Conservation (phyloP, 148 eudicot species). For the Simmondsia chinensis region DNA sequence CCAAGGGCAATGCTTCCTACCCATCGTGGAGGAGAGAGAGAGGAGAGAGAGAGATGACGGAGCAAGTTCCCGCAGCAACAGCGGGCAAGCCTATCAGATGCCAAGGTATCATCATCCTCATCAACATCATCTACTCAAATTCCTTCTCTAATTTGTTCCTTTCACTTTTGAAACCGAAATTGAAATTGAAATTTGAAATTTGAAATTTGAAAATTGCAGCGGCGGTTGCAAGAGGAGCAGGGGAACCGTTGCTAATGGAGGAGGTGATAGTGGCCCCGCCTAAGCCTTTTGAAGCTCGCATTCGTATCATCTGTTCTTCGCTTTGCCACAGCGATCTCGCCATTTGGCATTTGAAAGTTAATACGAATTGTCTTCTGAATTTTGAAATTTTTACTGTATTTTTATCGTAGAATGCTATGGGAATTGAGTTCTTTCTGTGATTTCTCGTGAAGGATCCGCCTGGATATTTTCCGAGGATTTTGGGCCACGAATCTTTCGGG, state of each 20-base stretch:
- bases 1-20: not conserved
- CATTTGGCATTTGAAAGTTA: slow-evolving; percentile 38
- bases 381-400: too few species aligned
- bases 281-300: slow-evolving; percentile 20
- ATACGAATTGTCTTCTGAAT: too few species aligned
- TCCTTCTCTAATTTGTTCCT: not conserved
- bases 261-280: slow-evolving; percentile 46
- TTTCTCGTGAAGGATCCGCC: slow-evolving; percentile 12
- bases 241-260: slow-evolving; percentile 41
- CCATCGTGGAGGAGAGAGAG: not conserved
- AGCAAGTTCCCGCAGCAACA: not conserved
- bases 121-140: not conserved
- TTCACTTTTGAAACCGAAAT: not conserved
- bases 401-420: not conserved
- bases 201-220: slow-evolving; percentile 23
- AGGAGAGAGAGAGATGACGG: not conserved
- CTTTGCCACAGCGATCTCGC: slow-evolving; percentile 34
- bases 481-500: slow-evolving; percentile 52
- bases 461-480: slow-evolving; percentile 29
- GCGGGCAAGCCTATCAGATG: slow-evolving; percentile 21
- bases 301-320: slow-evolving; percentile 28
- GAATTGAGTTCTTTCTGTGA: too few species aligned
- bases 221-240: slow-evolving; percentile 40
- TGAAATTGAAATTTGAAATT: not conserved
- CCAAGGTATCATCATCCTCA: slow-evolving; percentile 7